Conservation (phyloP, 169 alveolate species). For the Eimeria mitis region DNA sequence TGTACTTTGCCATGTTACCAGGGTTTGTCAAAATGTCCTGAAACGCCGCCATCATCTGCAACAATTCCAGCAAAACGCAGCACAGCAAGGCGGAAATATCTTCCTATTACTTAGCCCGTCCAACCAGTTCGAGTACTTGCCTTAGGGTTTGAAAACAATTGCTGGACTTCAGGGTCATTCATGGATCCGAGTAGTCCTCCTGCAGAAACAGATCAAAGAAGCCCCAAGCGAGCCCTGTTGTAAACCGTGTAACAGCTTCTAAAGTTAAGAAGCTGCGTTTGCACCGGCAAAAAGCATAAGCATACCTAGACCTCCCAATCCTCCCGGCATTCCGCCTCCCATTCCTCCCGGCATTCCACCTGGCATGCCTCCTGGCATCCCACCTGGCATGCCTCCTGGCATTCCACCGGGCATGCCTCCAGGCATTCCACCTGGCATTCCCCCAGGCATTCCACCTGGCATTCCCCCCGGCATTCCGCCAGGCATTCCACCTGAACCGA, state of each 20-base stretch:
- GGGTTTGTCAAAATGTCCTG: slow-evolving; percentile 88
- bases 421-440: slow-evolving; percentile 88
- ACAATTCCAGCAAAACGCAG: not conserved
- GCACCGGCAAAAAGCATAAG: slow-evolving; percentile 46
- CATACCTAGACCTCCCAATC: slow-evolving; percentile 69
- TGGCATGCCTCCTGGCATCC: slow-evolving; percentile 83
- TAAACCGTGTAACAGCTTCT: not conserved
- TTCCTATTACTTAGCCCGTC: no score
- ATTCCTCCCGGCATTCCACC: slow-evolving; percentile 87
- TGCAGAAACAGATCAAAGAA: not conserved
- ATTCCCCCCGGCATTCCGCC: slow-evolving; percentile 83
- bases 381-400: slow-evolving; percentile 86
- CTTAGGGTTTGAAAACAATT: slow-evolving; percentile 80
- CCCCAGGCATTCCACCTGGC: slow-evolving; percentile 86
- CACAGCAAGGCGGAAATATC: not conserved
- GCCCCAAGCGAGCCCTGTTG: no score
- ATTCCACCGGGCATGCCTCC: slow-evolving; percentile 87
- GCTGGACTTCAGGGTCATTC: slow-evolving; percentile 80
- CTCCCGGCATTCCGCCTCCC: slow-evolving; percentile 86
- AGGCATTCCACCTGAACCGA: slow-evolving; percentile 80
- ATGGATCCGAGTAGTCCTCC: slow-evolving; percentile 75
- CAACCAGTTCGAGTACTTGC: not conserved
- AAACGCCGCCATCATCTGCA: slow-evolving; percentile 86
- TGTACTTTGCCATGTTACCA: slow-evolving; percentile 84
- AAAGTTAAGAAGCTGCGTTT: no score